Base-by-base conservation (phyloP, 2,329 filamentous ascomycete species). In the Talaromyces islandicus region DNA sequence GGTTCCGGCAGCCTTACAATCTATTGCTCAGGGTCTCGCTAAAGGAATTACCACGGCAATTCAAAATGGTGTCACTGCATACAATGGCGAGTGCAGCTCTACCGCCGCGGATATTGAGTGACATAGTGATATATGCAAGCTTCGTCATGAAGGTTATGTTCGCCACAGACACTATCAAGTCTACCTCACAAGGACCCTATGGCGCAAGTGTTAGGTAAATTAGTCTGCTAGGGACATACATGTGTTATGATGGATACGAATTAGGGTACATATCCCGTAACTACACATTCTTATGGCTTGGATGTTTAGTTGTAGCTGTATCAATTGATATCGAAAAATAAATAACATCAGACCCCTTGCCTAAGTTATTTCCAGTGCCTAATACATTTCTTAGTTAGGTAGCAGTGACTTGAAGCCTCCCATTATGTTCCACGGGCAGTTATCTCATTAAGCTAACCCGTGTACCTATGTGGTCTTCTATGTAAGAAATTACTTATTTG, bases 51-150 rank as follows among this genome's bases (percentile, higher is more conserved):
- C 65, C 58, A 58, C 58, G 14, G 68, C 68, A 46, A 68, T 73
- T 60, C 68, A 73, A 65, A 65, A 65, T 58, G 71, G 71, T 58
- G 51, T 72, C 43, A 63, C 68, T 55, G 64, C 62, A 56, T 72
- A 68, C 63, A 67, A 63, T 14, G 67, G 67, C n/a, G 64, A 67
- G 10, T 66, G 67, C 38, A 64, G 64, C 12, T 59, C 69, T 19
- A n/a, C n/a, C n/a, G n/a, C n/a, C n/a, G n/a, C n/a, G n/a, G n/a
- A n/a, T n/a, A n/a, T n/a, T 27, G 6, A 27, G 25, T 27, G 3
- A 6, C 3, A 27, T 62, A 35, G 32, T 12, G 17, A 9, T 6
- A 38, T 38, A n/a, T 38, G 17, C 14, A 38, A 7, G 35, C 35
- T 5, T 6, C 17, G 7, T n/a, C 35, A 38, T 38, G 3, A 1